Evolutionary conservation across 352 stramenopile genomes (phyloP), one percentile per base, ranked within the genome.

Genomic region (Aphanomyces astaci): DNA sequence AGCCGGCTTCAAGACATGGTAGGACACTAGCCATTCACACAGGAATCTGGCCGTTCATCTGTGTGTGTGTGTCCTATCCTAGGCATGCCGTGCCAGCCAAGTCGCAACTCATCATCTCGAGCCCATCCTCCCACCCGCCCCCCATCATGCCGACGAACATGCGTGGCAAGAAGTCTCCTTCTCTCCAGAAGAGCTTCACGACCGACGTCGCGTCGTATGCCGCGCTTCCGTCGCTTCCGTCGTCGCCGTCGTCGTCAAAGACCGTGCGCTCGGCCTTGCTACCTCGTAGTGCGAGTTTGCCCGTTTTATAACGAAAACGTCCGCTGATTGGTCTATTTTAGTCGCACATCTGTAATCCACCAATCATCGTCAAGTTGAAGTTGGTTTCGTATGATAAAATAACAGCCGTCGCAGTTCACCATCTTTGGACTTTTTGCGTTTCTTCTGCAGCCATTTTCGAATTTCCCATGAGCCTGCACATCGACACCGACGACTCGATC

Each of bases 31-130:
- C 15, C 36, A 7, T 43, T 43, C 15, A 15, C 36, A 43, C 15
- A 15, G 7, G 7, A 43, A n/a, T n/a, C n/a, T n/a, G n/a, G n/a
- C n/a, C n/a, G n/a, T n/a, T n/a, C n/a, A n/a, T n/a, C n/a, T n/a
- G n/a, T n/a, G n/a, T n/a, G 17, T 49, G 22, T 49, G 22, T n/a
- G 17, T 49, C 22, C 22, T 15, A n/a, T n/a, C 40, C 1, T 59
- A 68, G 80, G 80, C 75, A 84, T 46, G 74, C 71, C 7, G 78
- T 86, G 25, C 19, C 75, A 10, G 82, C 76, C 11, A 87, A 86
- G 56, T 78, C 73, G 1, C 72, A 81, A 63, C 67, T 87, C 31
- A 66, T 83, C 17, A 74, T 86, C 10, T 64, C 54, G 5, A 54
- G n/a, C n/a, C n/a, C n/a, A n/a, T n/a, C n/a, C n/a, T n/a, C n/a